Percentiles rank a stretch among this genome's conserved stretches.
Evolutionary conservation across 495 filamentous ascomycete species (phyloP).

Genomic region (Annulohypoxylon moriforme): DNA sequence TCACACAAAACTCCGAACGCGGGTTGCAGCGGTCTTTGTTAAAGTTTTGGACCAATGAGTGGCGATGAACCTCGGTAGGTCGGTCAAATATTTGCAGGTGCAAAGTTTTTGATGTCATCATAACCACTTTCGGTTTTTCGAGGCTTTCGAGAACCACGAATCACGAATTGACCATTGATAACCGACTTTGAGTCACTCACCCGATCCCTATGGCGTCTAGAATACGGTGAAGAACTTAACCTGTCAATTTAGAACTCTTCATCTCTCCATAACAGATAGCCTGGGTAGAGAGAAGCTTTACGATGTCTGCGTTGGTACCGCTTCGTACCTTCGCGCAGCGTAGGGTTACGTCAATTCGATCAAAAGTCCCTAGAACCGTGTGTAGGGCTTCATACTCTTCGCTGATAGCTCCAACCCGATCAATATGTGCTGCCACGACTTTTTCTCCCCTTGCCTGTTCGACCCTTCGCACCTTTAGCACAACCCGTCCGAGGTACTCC

Average conservation of each 20-base stretch:
- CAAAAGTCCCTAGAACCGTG: conserved; percentile 12
- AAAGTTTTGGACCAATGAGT: conserved; percentile 31
- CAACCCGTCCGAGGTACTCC: conserved; percentile 32
- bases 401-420: conserved; percentile 2
- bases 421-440: conserved; percentile 25
- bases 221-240: conserved; percentile 23
- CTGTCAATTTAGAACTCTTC: background rate
- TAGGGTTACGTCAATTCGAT: conserved; percentile 24
- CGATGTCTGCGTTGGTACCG: conserved; percentile 41
- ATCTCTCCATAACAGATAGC: background rate
- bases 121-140: conserved; percentile 10
- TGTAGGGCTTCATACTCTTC: conserved; percentile 37
- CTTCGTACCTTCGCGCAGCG: conserved; percentile 40
- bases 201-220: conserved; percentile 29
- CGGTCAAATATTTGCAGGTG: conserved; percentile 15
- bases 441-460: conserved; percentile 16
- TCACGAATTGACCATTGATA: conserved; percentile 14
- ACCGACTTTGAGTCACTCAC: conserved; percentile 2
- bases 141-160: background rate
- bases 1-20: conserved; percentile 29
- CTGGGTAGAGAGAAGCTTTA: conserved; percentile 9
- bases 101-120: conserved; percentile 38
- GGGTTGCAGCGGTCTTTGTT: conserved; percentile 31
- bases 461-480: conserved; percentile 41
- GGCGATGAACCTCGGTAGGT: conserved; percentile 35